Evolutionary conservation across 2,329 filamentous ascomycete genomes (phyloP).

Genomic region (Talaromyces piceae): DNA sequence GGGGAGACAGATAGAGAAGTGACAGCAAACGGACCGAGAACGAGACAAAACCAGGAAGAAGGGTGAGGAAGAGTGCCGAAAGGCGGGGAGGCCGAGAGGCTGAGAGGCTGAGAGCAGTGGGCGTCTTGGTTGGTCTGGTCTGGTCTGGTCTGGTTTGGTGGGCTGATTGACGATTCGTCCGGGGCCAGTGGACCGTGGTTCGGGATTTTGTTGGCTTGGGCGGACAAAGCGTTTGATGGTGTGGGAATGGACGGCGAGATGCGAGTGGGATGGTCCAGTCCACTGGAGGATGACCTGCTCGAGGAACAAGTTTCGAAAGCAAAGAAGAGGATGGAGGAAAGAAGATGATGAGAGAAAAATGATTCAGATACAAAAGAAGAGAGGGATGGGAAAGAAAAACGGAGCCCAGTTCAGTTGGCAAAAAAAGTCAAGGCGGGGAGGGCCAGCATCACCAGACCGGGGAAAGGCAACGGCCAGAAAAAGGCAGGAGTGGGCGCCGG

Average conservation of each 20-base stretch:
- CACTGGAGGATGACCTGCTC: neutral
- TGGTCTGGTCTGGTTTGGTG: too few relatives aligned
- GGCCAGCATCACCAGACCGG: neutral
- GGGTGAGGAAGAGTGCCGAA: neutral
- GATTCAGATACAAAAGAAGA: too few relatives aligned
- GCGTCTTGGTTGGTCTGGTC: too few relatives aligned
- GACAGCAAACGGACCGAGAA: neutral
- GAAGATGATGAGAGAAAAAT: neutral
- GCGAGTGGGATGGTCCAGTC: neutral
- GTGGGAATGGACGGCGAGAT: neutral
- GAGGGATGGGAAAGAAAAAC: neutral
- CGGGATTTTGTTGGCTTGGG: neutral
- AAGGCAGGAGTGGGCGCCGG: too few relatives aligned
- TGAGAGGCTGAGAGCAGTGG: neutral
- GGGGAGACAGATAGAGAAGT: neutral
- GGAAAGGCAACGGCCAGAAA: too few relatives aligned
- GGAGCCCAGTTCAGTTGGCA: neutral
- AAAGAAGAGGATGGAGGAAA: neutral
- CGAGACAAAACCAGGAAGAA: neutral
- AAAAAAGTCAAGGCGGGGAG: neutral
- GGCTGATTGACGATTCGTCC: neutral
- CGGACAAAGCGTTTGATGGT: neutral
- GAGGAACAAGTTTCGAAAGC: neutral
- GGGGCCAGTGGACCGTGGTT: neutral
- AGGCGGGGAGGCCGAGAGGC: neutral